Evolutionary conservation across 306 rosid genomes (phyloP).

Genomic region (Senna tora): DNA sequence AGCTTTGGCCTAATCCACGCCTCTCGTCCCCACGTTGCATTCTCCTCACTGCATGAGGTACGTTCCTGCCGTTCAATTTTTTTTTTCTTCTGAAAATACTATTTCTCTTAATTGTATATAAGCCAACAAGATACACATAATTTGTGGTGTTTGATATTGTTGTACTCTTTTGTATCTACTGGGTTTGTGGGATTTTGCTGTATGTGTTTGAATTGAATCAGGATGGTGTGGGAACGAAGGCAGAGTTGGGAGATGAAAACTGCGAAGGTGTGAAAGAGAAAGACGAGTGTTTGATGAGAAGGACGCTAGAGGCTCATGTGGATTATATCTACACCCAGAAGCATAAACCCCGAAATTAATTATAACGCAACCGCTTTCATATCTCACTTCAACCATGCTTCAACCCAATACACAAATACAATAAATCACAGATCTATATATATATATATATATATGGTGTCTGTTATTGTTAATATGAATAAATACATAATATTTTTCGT

Average conservation of each 20-base stretch:
- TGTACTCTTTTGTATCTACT: not conserved
- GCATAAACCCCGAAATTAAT: conserved; percentile 44
- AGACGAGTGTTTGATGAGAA: conserved; percentile 73
- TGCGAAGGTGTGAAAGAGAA: conserved; percentile 49
- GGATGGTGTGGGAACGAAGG: conserved; percentile 33
- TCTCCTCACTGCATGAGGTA: conserved; percentile 43
- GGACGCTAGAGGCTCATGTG: conserved; percentile 66
- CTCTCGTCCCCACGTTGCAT: conserved; percentile 44
- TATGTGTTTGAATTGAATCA: conserved; percentile 15
- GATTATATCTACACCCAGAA: conserved; percentile 82
- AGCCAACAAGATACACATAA: no score
- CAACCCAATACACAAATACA: not conserved
- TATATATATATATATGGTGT: conserved; percentile 3
- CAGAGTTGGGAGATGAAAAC: conserved; percentile 47
- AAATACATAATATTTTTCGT: not conserved
- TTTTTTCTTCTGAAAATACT: not conserved
- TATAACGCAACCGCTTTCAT: no score
- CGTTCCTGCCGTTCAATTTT: not conserved
- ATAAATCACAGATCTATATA: not conserved
- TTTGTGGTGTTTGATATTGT: not conserved
- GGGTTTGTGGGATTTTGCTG: conserved; percentile 3
- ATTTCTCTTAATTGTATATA: not conserved
- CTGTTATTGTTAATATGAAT: not conserved
- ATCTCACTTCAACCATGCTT: no score
- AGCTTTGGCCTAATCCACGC: conserved; percentile 50